Evolutionary conservation across 768 basidiomycete genomes (phyloP).

Genomic region (Candolleomyces efflorescens): DNA sequence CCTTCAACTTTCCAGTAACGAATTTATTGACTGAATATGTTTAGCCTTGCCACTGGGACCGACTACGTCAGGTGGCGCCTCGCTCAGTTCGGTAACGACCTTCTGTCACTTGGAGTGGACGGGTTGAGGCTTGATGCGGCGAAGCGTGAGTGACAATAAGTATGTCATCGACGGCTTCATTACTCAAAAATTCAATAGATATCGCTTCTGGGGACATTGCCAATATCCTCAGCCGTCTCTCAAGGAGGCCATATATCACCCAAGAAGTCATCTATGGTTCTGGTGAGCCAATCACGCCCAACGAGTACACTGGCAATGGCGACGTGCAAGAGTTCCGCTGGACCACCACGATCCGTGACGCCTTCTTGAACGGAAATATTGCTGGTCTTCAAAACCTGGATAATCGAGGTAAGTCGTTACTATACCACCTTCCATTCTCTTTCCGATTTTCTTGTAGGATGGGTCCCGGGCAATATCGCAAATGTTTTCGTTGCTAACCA

Average conservation of each 20-base stretch:
- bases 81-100: constrained; percentile 54
- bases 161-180: no score
- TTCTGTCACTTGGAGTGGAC: constrained; percentile 58
- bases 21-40: not conserved
- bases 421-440: not conserved
- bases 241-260: no score
- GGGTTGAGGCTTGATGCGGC: constrained; percentile 42
- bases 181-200: no score
- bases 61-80: constrained; percentile 53
- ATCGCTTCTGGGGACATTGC: no score
- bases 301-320: constrained; percentile 53
- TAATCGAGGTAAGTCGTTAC: constrained; percentile 32
- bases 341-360: constrained; percentile 44
- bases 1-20: not conserved
- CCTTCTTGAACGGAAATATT: constrained; percentile 50
- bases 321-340: constrained; percentile 76
- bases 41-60: constrained; percentile 58
- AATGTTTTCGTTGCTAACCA: constrained; percentile 70
- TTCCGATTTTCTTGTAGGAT: constrained; percentile 23
- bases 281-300: constrained; percentile 51
- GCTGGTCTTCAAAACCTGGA: constrained; percentile 49
- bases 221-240: no score
- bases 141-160: no score
- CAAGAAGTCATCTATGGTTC: constrained; percentile 34
- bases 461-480: constrained; percentile 48